Base-by-base conservation (phyloP, 164 flowering plant species). In the Tetrastigma voinierianum region DNA sequence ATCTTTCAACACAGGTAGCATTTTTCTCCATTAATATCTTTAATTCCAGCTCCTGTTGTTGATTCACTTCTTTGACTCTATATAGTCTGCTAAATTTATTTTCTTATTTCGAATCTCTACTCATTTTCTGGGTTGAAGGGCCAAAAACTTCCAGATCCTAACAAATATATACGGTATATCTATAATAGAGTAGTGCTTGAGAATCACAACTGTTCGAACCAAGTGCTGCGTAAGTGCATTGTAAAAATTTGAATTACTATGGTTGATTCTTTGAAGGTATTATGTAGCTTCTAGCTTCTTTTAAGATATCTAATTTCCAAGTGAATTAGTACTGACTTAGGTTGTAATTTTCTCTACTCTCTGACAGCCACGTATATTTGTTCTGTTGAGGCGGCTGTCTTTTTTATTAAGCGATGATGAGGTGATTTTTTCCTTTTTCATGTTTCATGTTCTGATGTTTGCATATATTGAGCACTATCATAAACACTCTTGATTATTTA, bases 181-280 rank as follows among this genome's bases (percentile, higher is more conserved):
- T 89, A 95, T 74, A 95, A 95, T 61, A 78, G 99, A 60, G 96
- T 95, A 43, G 90, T 90, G 76, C 98, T 95, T 74, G 99, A 95
- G 80, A 95, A 95, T 88, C n/a, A 95, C 99, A 61, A 95, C 99
- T 75, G 97, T 95, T 32, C 86, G 99, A 51, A 97, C n/a, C 99
- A 46, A 70, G 89, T 83, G 99, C 99, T 54, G 99, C n/a, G n/a
- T 95, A 23, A 92, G 98, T 81, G 92, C 99, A 59, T 76, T 95
- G 76, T 97, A 98, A 43, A 95, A 88, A 77, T 95, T 95, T 85
- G 97, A 96, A n/a, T n/a, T 75, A 91, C 91, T n/a, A 64, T 82
- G 80, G 90, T 92, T 61, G 98, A 92, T 72, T 76, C 93, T 14
- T 72, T 95, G 80, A 95, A 95, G 96, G 99, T 95, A 81, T 15